Conservation (phyloP, 2,329 filamentous ascomycete species). For the Pseudogymnoascus sp. region DNA sequence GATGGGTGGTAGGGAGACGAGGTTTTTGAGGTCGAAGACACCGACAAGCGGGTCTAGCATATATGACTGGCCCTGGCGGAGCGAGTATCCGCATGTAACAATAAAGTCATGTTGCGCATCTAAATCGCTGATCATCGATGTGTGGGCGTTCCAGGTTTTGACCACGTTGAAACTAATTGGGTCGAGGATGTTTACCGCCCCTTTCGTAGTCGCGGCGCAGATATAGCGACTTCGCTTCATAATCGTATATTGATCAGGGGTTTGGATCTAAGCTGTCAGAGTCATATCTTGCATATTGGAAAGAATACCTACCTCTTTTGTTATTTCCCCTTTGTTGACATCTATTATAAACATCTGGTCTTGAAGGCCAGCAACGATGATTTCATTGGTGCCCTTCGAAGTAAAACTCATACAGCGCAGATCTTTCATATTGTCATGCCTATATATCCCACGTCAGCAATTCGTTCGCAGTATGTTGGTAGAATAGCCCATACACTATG, state of each 20-base stretch:
- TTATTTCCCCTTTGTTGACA: conserved; percentile 62
- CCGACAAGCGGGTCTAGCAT: conserved; percentile 91
- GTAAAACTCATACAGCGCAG: conserved; percentile 94
- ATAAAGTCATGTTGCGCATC: conserved; percentile 93
- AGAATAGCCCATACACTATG: conserved; percentile 48
- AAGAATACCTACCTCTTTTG: conserved; percentile 48
- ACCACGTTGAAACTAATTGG: conserved; percentile 68
- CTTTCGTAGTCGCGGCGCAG: conserved; percentile 78
- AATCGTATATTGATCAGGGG: conserved; percentile 73
- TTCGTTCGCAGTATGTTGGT: background rate
- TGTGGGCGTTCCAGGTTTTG: conserved; percentile 86
- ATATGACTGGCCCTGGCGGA: conserved; percentile 68
- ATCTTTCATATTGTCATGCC: conserved; percentile 71
- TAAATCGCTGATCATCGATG: conserved; percentile 88
- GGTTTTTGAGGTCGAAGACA: conserved; percentile 89
- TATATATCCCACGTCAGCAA: conserved; percentile 30
- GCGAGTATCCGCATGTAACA: conserved; percentile 88
- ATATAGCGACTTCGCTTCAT: conserved; percentile 91
- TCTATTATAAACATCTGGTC: conserved; percentile 74
- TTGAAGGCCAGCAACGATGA: conserved; percentile 83
- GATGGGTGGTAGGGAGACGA: conserved; percentile 80
- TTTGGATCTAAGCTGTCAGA: conserved; percentile 49
- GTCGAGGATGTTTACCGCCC: conserved; percentile 80
- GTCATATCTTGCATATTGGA: background rate
- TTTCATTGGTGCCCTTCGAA: conserved; percentile 72